Evolutionary conservation across 148 eudicot species (phyloP).

Genomic region (Spergularia bocconei): DNA sequence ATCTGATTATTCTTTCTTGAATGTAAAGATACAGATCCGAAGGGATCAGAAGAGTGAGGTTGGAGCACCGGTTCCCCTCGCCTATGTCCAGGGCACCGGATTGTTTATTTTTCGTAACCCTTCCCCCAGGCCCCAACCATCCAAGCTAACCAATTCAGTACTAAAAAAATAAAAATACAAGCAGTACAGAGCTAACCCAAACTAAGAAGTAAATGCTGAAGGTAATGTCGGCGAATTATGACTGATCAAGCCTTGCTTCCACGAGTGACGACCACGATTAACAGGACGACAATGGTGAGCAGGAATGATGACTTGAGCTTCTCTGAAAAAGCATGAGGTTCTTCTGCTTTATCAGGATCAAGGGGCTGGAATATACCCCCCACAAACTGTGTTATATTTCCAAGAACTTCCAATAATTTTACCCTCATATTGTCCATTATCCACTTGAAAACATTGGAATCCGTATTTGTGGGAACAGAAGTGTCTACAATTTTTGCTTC

Average conservation of each 20-base stretch:
- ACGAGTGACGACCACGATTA: constrained; percentile 72
- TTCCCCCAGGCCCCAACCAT: no score
- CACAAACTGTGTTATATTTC: constrained; percentile 28
- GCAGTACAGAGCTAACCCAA: neutral
- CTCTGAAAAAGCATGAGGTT: constrained; percentile 35
- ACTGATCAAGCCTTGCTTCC: constrained; percentile 42
- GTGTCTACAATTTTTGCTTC: constrained; percentile 16
- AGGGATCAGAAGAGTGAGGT: neutral
- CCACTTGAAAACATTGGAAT: constrained; percentile 38
- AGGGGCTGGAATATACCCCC: constrained; percentile 28
- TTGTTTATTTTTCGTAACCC: no score
- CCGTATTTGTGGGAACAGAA: constrained; percentile 16
- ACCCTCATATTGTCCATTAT: constrained; percentile 43
- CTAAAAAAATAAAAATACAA: neutral
- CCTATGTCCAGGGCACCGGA: no score
- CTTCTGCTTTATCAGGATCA: constrained; percentile 16
- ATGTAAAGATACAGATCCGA: neutral
- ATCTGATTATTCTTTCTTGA: neutral
- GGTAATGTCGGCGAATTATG: constrained; percentile 48
- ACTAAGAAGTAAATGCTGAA: neutral
- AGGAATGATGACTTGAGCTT: constrained; percentile 58
- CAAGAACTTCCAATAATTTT: constrained; percentile 40
- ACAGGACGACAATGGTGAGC: constrained; percentile 58
- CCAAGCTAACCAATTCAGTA: no score
- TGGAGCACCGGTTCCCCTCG: no score